phyloP scores from a whole-genome alignment of 352 stramenopile species.

The Globisporangium megalacanthum region DNA sequence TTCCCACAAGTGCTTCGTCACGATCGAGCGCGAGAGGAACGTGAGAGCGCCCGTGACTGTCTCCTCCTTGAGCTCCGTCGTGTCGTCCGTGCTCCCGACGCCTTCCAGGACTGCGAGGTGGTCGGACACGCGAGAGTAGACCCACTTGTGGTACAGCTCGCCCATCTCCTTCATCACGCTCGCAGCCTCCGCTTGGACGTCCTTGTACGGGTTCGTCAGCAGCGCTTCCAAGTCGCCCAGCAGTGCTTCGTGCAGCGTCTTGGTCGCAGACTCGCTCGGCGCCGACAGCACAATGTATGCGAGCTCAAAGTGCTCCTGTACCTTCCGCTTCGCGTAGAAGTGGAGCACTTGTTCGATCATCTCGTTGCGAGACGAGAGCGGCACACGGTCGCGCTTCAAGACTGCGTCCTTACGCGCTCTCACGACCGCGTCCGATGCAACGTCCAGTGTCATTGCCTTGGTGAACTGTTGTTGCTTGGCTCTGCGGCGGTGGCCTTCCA shows the following conservation, averaged over 20 bases:
- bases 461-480: slow-evolving; percentile 47
- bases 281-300: slow-evolving; percentile 33
- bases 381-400: slow-evolving; percentile 16
- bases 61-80: slow-evolving; percentile 35
- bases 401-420: slow-evolving; percentile 16
- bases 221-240: slow-evolving; percentile 42
- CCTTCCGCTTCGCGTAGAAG: slow-evolving; percentile 53
- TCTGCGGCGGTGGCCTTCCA: slow-evolving; percentile 35
- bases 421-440: slow-evolving; percentile 39
- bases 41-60: slow-evolving; percentile 26
- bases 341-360: slow-evolving; percentile 60
- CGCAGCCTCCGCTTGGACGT: slow-evolving; percentile 32
- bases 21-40: slow-evolving; percentile 32
- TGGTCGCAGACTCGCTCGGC: slow-evolving; percentile 13
- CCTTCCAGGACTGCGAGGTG: slow-evolving; percentile 46
- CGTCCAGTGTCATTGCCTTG: slow-evolving; percentile 42
- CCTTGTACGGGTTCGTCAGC: slow-evolving; percentile 52
- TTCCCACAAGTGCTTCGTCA: slow-evolving; percentile 45
- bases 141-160: slow-evolving; percentile 50
- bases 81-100: slow-evolving; percentile 10
- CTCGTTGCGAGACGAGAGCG: slow-evolving; percentile 55
- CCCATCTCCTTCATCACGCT: slow-evolving; percentile 45
- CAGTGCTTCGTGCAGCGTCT: slow-evolving; percentile 34
- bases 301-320: slow-evolving; percentile 60
- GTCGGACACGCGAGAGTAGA: slow-evolving; percentile 32